Evolutionary conservation across 192 early-diverging fungal genomes (phyloP), one percentile per base, ranked within the genome.

Genomic region (Jimgerdemannia lactiflua): DNA sequence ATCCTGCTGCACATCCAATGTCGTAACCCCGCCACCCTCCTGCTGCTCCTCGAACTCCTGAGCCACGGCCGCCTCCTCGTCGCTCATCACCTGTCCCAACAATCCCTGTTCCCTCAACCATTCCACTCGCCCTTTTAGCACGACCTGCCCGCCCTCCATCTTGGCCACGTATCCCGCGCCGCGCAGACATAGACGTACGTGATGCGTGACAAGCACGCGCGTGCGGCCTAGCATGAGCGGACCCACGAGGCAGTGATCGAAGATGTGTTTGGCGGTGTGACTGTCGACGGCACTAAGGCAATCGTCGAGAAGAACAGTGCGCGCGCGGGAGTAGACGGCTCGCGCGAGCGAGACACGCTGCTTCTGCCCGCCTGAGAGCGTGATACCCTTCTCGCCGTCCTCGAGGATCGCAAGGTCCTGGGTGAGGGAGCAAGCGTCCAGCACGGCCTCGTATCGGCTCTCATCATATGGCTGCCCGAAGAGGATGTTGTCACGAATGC

Each of bases 251-350:
- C 84, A 88, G 17, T 86, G 80, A 39, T 78, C 79, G 67, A 86
- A 91, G 6, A 91, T 81, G 20, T 80, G 82, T 10, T 71, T 72
- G 4, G 86, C 85, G 0, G 83, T 82, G 18, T 79, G 81, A 8
- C 82, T 80, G 63, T 90, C 90, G 0, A 92, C 83, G 11, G 86
- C 84, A 20, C 82, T 84, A 8, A 98, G 83, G 4, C 91, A 91
- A 75, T 98, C 95, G 71, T 98, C 96, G 43, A 96, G 75, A 3
- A 98, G 76, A 44, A 95, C 82, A 7, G 91, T 90, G 64, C 89
- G 84, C 3, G 90, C 88, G 4, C 87, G 81, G 1, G 90, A 87
- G 73, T 96, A 98, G 4, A 89, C 88, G 0, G 94, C 94, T 11
- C 96, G 87, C 1, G 94, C 94, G 42, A 96, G 85, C 8, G 89